phyloP scores from a whole-genome alignment of 176 grass and related monocot genomes.

The barley (Hordeum vulgare) region DNA sequence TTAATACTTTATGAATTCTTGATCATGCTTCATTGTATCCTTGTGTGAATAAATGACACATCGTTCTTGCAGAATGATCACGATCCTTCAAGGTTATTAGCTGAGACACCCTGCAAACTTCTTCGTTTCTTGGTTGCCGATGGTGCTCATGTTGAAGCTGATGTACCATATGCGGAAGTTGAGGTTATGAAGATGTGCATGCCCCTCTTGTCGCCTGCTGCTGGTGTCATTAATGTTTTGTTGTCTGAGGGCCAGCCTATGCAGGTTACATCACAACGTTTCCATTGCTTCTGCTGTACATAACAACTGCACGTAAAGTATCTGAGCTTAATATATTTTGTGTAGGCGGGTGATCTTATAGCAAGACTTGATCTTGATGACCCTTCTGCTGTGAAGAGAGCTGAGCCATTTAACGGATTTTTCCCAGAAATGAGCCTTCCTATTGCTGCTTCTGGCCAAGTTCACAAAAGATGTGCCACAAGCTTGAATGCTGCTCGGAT shows the following conservation, averaged over 20 bases:
- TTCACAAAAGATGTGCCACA: constrained; percentile 78
- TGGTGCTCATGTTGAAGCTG: constrained; percentile 82
- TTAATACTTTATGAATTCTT: constrained; percentile 7
- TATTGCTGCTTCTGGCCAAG: constrained; percentile 69
- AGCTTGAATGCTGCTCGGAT: constrained; percentile 79
- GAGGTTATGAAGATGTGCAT: constrained; percentile 99
- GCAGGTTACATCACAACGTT: constrained; percentile 43
- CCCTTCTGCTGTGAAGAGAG: constrained; percentile 86
- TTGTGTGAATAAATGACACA: neutral
- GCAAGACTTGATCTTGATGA: constrained; percentile 94
- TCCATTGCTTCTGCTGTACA: neutral
- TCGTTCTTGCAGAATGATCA: constrained; percentile 84
- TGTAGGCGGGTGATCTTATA: constrained; percentile 92
- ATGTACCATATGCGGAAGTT: constrained; percentile 86
- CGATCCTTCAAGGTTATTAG: constrained; percentile 90
- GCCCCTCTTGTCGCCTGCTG: constrained; percentile 85
- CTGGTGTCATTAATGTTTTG: constrained; percentile 77
- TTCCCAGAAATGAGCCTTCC: constrained; percentile 69
- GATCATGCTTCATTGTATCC: neutral
- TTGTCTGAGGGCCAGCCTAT: constrained; percentile 95
- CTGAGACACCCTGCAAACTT: constrained; percentile 98
- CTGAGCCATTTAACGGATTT: constrained; percentile 63
- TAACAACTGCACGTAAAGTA: constrained; percentile 9
- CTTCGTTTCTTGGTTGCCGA: constrained; percentile 93
- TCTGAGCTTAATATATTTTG: neutral